Base-by-base conservation (phyloP, 1,284 basidiomycete genomes). In the Apiotrichum mycotoxinovorans region DNA sequence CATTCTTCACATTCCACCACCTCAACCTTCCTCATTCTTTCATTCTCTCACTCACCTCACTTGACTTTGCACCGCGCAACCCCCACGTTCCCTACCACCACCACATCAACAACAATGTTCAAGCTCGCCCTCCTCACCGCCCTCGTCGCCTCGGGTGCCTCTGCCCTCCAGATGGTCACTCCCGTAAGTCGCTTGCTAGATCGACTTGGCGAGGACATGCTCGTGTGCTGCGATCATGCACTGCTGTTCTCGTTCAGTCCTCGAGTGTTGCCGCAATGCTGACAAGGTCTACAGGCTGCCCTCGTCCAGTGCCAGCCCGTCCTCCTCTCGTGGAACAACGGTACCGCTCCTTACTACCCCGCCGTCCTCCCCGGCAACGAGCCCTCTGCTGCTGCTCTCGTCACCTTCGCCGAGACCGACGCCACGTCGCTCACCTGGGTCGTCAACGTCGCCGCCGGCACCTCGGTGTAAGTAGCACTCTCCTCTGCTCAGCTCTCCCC, bases 281-380 rank as follows among this genome's bases (percentile, higher is more conserved):
- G 47, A 34, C 33, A 33, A 25, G 37, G n/a, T n/a, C 34, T 33
- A 37, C 47, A 73, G 71, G 58, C 73, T 27, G 64, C 68, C 11
- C 61, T 76, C 54, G 63, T 72, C 60, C 60, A 66, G 52, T 76
- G 74, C 61, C 69, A 73, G 64, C 74, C 76, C 22, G 61, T 63
- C 45, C 61, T 60, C 34, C 62, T 89, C 60, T 73, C 71, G 9
- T 91, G 85, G 84, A 51, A 64, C 27, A 83, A 78, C 30, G 86
- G 87, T 43, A 57, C 62, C 0, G 23, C 52, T 8, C 88, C 88
- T 0, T 91, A 83, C 79, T 91, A 80, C 76, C 60, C 88, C 58
- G 79, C 83, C 27, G 67, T 88, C 60, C 70, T 88, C 52, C 88
- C 87, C 51, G 86, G 86, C 84, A 85, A 83, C 47, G 83, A 89